Percentiles rank a stretch among this genome's conserved stretches.
Conservation (phyloP, 164 flowering plant species). For the Magnolia sinica region DNA sequence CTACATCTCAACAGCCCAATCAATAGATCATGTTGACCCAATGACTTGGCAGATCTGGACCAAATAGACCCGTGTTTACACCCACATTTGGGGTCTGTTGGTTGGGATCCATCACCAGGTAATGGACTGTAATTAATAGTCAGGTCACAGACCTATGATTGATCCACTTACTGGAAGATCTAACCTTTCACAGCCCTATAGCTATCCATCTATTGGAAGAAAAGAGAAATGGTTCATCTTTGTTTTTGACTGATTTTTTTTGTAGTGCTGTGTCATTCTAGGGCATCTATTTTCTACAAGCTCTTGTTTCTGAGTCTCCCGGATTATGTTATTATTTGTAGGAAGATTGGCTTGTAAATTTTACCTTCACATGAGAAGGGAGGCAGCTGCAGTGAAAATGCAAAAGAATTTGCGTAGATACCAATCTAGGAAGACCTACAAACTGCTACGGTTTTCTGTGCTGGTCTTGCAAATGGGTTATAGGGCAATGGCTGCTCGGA, state of each 20-base stretch:
- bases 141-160: background rate
- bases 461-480: conserved; percentile 62
- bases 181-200: background rate
- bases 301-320: background rate
- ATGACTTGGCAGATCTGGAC: background rate
- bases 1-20: background rate
- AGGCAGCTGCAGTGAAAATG: conserved; percentile 63
- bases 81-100: too few relatives aligned
- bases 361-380: conserved; percentile 44
- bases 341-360: conserved; percentile 61
- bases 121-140: too few relatives aligned
- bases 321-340: conserved; percentile 14
- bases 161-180: background rate
- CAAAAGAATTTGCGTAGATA: conserved; percentile 60
- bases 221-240: background rate
- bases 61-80: background rate
- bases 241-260: background rate
- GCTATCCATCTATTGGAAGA: background rate
- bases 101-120: too few relatives aligned
- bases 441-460: conserved; percentile 32
- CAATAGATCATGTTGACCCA: background rate
- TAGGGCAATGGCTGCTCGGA: conserved; percentile 64
- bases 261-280: background rate
- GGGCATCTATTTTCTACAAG: background rate
- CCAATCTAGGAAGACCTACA: conserved; percentile 42